phyloP scores from a whole-genome alignment of 2,329 filamentous ascomycete genomes.

The Colletotrichum sansevieriae region DNA sequence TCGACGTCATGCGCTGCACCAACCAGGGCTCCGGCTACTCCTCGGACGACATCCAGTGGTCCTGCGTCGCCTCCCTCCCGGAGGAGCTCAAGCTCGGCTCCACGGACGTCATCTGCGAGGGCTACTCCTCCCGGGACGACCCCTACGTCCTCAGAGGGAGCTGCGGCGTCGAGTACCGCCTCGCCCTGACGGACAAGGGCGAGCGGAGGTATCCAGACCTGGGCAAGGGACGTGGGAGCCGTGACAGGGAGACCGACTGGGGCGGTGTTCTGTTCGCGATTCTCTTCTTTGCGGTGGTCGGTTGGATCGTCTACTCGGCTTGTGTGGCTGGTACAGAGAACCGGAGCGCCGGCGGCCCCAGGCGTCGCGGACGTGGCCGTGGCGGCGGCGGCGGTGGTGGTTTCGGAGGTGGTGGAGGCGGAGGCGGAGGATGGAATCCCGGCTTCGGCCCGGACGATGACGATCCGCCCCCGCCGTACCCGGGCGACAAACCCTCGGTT shows the following conservation, averaged over 20 bases:
- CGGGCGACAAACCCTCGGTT: slow-evolving; percentile 55
- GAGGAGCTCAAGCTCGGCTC: slow-evolving; percentile 78
- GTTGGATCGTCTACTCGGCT: slow-evolving; percentile 73
- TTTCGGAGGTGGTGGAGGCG: slow-evolving; percentile 58
- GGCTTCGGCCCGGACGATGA: slow-evolving; percentile 54
- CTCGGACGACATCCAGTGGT: slow-evolving; percentile 88
- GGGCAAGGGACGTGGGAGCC: slow-evolving; percentile 53
- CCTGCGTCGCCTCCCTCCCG: slow-evolving; percentile 76
- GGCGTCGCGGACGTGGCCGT: slow-evolving; percentile 57
- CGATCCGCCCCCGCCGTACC: slow-evolving; percentile 69
- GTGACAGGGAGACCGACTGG: slow-evolving; percentile 50
- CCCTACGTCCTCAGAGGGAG: slow-evolving; percentile 90
- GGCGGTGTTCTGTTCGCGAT: slow-evolving; percentile 65
- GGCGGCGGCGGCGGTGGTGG: slow-evolving; percentile 57
- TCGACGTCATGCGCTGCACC: slow-evolving; percentile 89
- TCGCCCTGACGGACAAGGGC: slow-evolving; percentile 82
- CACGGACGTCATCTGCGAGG: slow-evolving; percentile 94
- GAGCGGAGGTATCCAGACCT: slow-evolving; percentile 76
- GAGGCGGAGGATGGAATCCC: slow-evolving; percentile 54
- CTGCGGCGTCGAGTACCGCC: slow-evolving; percentile 90
- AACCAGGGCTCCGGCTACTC: slow-evolving; percentile 88
- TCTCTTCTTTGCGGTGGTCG: slow-evolving; percentile 70
- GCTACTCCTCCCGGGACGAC: slow-evolving; percentile 82
- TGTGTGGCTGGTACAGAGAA: slow-evolving; percentile 49
- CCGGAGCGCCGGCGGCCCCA: slow-evolving; percentile 48